Evolutionary conservation across 345 rosid species (phyloP).

Genomic region (Combretum micranthum): DNA sequence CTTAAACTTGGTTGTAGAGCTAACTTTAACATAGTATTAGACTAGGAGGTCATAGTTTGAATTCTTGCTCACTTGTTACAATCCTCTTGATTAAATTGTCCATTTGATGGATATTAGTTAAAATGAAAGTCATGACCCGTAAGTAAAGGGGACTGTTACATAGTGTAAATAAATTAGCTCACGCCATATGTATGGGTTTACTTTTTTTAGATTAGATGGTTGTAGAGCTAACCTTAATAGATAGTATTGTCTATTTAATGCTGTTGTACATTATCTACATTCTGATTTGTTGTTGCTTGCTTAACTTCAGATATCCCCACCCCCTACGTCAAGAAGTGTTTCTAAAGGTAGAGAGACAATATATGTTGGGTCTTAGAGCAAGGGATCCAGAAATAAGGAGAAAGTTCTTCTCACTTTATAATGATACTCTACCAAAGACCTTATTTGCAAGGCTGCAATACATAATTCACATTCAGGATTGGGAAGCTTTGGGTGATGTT

Average conservation of each 20-base stretch:
- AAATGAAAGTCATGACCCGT: too few relatives aligned
- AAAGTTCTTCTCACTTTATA: conserved; percentile 80
- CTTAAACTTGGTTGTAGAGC: too few relatives aligned
- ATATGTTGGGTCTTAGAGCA: conserved; percentile 94
- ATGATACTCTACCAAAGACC: conserved; percentile 72
- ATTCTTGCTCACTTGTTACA: too few relatives aligned
- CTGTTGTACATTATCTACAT: not conserved
- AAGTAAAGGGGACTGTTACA: too few relatives aligned
- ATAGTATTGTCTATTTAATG: too few relatives aligned
- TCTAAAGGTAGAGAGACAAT: conserved; percentile 94
- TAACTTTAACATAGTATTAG: not conserved
- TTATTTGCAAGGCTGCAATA: conserved; percentile 76
- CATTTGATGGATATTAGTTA: too few relatives aligned
- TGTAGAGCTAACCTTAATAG: too few relatives aligned
- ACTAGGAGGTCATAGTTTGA: too few relatives aligned
- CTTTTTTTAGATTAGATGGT: too few relatives aligned
- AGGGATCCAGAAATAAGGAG: conserved; percentile 86
- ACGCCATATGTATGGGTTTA: too few relatives aligned
- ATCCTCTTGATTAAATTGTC: conserved; percentile 11
- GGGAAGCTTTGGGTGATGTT: conserved; percentile 98
- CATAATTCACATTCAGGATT: conserved; percentile 84
- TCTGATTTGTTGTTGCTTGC: conserved; percentile 13
- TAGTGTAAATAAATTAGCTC: too few relatives aligned
- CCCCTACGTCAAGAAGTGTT: conserved; percentile 85
- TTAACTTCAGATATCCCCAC: conserved; percentile 51